Percentiles rank a stretch among this genome's conserved stretches.
phyloP scores from a whole-genome alignment of 2,329 filamentous ascomycete species.

The Trichoderma lentiforme region DNA sequence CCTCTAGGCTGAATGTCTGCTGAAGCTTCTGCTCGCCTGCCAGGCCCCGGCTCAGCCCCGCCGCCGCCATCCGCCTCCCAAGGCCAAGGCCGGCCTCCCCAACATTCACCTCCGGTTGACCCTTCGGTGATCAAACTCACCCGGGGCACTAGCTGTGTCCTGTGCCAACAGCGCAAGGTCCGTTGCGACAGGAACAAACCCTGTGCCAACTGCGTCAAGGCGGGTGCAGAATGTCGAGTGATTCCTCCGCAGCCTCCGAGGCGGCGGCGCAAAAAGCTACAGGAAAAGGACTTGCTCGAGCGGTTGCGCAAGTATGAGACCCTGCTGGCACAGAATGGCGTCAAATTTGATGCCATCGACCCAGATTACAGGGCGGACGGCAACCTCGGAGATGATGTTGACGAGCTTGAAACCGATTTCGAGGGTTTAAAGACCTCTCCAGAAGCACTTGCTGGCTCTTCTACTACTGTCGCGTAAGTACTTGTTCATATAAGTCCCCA shows the following conservation, averaged over 20 bases:
- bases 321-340: conserved; percentile 61
- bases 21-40: background rate
- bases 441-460: conserved; percentile 36
- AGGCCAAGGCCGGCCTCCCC: conserved; percentile 21
- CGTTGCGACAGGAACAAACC: conserved; percentile 71
- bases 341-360: conserved; percentile 66
- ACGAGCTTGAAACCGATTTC: conserved; percentile 55
- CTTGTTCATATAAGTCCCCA: background rate
- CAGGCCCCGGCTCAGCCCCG: conserved; percentile 17
- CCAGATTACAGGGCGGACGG: conserved; percentile 38
- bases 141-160: conserved; percentile 61
- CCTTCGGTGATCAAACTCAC: conserved; percentile 52
- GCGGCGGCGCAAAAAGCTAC: conserved; percentile 59
- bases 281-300: conserved; percentile 67
- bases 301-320: conserved; percentile 67
- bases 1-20: background rate
- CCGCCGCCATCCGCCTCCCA: conserved; percentile 21
- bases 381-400: conserved; percentile 46
- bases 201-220: conserved; percentile 65
- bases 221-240: conserved; percentile 59
- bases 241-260: conserved; percentile 55
- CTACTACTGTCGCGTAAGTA: background rate
- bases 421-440: conserved; percentile 53
- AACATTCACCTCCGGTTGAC: conserved; percentile 32
- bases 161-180: conserved; percentile 74